Percentiles rank a stretch among this genome's conserved stretches.
Evolutionary conservation across 2,329 filamentous ascomycete genomes (phyloP).

Genomic region (Westerdykella sp.): DNA sequence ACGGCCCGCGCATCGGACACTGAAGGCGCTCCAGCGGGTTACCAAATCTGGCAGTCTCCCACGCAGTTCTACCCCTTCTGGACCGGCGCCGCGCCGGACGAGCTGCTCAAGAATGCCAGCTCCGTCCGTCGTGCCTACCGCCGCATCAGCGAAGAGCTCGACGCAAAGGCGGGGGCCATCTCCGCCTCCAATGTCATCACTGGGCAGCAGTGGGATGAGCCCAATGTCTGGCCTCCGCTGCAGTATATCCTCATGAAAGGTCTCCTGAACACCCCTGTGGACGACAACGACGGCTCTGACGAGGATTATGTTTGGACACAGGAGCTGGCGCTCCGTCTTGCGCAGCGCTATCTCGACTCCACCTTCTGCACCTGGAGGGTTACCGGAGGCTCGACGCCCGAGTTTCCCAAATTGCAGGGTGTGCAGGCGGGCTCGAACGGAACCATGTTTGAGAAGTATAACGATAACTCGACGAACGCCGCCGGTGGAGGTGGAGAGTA

Average conservation of each 20-base stretch:
- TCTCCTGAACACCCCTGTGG: slow-evolving; percentile 54
- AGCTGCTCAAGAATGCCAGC: slow-evolving; percentile 53
- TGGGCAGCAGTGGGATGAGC: slow-evolving; percentile 64
- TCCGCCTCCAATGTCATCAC: slow-evolving; percentile 57
- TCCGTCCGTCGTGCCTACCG: slow-evolving; percentile 51
- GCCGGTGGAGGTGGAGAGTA: slow-evolving; percentile 63
- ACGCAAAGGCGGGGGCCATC: slow-evolving; percentile 51
- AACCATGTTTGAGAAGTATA: slow-evolving; percentile 67
- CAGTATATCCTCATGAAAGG: slow-evolving; percentile 60
- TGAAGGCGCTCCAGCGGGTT: slow-evolving; percentile 46
- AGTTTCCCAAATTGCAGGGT: slow-evolving; percentile 27
- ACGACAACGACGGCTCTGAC: slow-evolving; percentile 33
- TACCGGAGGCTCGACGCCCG: slow-evolving; percentile 55
- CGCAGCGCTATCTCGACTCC: slow-evolving; percentile 61
- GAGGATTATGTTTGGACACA: slow-evolving; percentile 49
- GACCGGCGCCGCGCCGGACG: slow-evolving; percentile 56
- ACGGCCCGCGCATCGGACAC: slow-evolving; percentile 37
- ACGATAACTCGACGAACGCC: slow-evolving; percentile 53
- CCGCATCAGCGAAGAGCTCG: slow-evolving; percentile 50
- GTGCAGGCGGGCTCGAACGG: slow-evolving; percentile 47
- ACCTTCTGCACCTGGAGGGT: slow-evolving; percentile 65
- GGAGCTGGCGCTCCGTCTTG: slow-evolving; percentile 52
- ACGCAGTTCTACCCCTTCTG: slow-evolving; percentile 65
- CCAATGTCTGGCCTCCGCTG: slow-evolving; percentile 64
- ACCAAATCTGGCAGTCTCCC: slow-evolving; percentile 53